Evolutionary conservation across 306 rosid species (phyloP), one percentile per base, ranked within the genome.

Genomic region (Lathyrus tuberosus): DNA sequence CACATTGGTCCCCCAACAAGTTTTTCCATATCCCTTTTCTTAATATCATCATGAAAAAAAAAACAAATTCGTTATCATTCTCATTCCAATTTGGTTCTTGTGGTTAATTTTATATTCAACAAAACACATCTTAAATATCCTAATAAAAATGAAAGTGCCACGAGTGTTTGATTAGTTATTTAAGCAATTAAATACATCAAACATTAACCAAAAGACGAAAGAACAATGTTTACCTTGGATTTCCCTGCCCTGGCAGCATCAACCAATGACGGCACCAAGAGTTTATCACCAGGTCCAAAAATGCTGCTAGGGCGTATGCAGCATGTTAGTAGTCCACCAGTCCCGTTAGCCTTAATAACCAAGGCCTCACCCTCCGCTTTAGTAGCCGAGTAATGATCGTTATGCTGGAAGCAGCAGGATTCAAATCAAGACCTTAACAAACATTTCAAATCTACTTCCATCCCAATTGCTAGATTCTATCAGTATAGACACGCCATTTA

Each of bases 281-380:
- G 74, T 81, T 58, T 89, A 79, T 91, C 99, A 66, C 99, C 99
- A 12, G 99, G 96, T 33, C 97, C 99, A 67, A 95, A 95, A 62
- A 95, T 89, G 79, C 97, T 78, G 71, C 99, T 95, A 44, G 99
- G 99, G 49, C 99, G 97, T 58, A 95, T 78, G 85, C 96, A 89
- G 79, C 99, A 95, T 0, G 99, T 89, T 49, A 87, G 76, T 76
- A 95, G 95, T 73, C 97, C 97, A 59, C 74, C 57, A 65, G 71
- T 82, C 64, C 96, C 99, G 62, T 89, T 89, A 18, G 99, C 78
- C 82, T 91, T 91, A 54, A 91, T 79, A 33, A 95, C 80, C 86
- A 89, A 79, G 51, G 75, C 80, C 78, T 95, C 99, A 10, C 96
- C 99, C 81, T 89, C 85, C 2, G 99, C 86, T 84, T 95, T 95